phyloP scores from a whole-genome alignment of 345 rosid genomes.

The Boechera stricta region DNA sequence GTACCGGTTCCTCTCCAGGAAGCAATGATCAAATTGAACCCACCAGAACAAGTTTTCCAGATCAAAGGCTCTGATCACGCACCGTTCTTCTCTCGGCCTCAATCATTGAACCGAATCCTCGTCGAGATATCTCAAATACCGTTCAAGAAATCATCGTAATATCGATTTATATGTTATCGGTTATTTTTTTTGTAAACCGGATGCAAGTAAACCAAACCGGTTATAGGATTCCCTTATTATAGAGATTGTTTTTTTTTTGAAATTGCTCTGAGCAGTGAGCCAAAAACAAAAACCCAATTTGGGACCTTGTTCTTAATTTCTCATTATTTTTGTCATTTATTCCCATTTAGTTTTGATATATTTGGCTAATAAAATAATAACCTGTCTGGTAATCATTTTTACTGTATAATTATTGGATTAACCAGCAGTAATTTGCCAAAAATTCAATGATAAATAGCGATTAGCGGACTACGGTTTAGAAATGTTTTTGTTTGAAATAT shows the following conservation, averaged over 20 bases:
- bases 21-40: slow-evolving; percentile 54
- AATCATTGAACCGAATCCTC: slow-evolving; percentile 58
- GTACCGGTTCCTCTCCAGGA: slow-evolving; percentile 59
- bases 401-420: not conserved
- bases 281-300: not conserved
- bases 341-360: not conserved
- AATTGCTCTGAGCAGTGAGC: slow-evolving; percentile 14
- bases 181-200: not conserved
- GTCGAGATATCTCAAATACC: slow-evolving; percentile 59
- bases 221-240: slow-evolving; percentile 12
- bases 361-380: too few species aligned
- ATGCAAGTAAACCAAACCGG: slow-evolving; percentile 26
- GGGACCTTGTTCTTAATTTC: slow-evolving; percentile 2
- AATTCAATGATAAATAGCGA: too few species aligned
- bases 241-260: slow-evolving; percentile 13
- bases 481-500: too few species aligned
- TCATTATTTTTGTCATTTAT: slow-evolving; percentile 2
- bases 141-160: slow-evolving; percentile 39
- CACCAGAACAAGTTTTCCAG: slow-evolving; percentile 63
- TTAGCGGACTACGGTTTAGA: too few species aligned
- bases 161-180: slow-evolving; percentile 8
- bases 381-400: not conserved
- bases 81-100: slow-evolving; percentile 78
- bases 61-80: slow-evolving; percentile 80
- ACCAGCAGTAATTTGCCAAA: not conserved